Base-by-base conservation (phyloP, 768 basidiomycete genomes). In the Glaciozyma martinii region DNA sequence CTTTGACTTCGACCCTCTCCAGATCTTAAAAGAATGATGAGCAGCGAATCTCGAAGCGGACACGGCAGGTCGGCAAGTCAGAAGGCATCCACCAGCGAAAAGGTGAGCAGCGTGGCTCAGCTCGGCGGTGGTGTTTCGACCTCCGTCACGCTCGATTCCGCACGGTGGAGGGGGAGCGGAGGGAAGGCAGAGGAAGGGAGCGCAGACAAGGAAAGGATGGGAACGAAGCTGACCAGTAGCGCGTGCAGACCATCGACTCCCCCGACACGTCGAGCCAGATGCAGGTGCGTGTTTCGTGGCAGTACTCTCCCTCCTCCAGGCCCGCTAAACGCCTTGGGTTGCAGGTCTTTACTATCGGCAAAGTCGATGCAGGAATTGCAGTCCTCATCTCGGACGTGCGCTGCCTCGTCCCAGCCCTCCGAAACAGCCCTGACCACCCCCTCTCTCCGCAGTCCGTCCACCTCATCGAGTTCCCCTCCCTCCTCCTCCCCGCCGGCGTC, bases 381-480 rank as follows among this genome's bases (percentile, higher is more conserved):
- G 70, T 73, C 43, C 69, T 74, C 54, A 71, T 74, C 56, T 73
- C 72, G 18, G 70, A 73, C 59, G 69, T 62, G 8, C 19, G 68
- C 43, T 8, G n/a, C 23, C 23, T 56, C 21, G 18, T 63, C 30
- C 30, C 19, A 29, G n/a, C 33, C 32, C 37, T 2, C 19, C 16
- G 16, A 44, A 44, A 37, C 56, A 9, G 29, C 25, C 16, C 59
- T 16, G 37, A 32, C 43, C 25, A 43, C 23, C 13, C 12, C 32
- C 15, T n/a, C n/a, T n/a, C n/a, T 12, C 1, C 74, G 16, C 19
- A 92, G 94, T 21, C 90, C 90, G 93, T 93, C 23, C 94, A 98
- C 74, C 82, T 98, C 43, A 94, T 99, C 72, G 94, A 99, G 77
- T 99, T 98, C 76, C 95, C 95, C 2, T 98, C 95, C 0, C 81